A percentile compares a stretch with the other conserved stretches of the same genome.
Conservation (phyloP, 371 early-diverging fungal species). For the Haplosporangium sp. region DNA sequence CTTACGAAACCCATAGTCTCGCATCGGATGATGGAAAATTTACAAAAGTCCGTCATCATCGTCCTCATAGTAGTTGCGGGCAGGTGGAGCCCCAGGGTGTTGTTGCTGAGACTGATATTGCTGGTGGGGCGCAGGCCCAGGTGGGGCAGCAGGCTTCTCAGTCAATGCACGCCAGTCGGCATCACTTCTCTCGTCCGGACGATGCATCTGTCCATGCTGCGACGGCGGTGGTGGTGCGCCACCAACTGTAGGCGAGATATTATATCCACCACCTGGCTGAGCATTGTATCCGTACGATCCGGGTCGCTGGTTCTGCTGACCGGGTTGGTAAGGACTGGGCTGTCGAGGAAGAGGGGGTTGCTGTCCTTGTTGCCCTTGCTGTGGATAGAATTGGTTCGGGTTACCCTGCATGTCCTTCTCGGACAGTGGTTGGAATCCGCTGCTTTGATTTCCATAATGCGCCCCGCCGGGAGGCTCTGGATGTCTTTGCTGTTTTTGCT, state of each 20-base stretch:
- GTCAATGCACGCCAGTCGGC: conserved; percentile 47
- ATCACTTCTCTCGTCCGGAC: conserved; percentile 23
- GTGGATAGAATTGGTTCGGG: conserved; percentile 1
- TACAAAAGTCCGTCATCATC: conserved; percentile 40
- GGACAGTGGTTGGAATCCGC: too few relatives aligned
- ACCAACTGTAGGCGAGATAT: conserved; percentile 18
- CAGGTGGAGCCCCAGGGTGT: conserved; percentile 18
- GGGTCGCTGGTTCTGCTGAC: neutral
- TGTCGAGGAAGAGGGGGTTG: conserved; percentile 14
- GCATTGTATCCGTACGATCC: too few relatives aligned
- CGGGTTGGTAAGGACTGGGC: conserved; percentile 8
- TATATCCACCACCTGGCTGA: conserved; percentile 16
- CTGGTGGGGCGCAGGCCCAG: conserved; percentile 8
- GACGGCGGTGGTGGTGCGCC: conserved; percentile 7
- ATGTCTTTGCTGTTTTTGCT: conserved; percentile 5
- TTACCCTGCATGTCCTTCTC: neutral
- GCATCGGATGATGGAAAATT: neutral
- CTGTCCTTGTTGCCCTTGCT: conserved; percentile 20
- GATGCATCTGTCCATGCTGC: neutral
- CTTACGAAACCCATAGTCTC: neutral
- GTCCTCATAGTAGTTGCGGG: conserved; percentile 32
- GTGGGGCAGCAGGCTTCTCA: conserved; percentile 16
- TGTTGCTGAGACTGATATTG: conserved; percentile 4
- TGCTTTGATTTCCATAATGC: neutral
- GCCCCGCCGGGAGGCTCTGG: conserved; percentile 9